phyloP scores from a whole-genome alignment of 768 basidiomycete genomes.

The Tulasnella sp. region DNA sequence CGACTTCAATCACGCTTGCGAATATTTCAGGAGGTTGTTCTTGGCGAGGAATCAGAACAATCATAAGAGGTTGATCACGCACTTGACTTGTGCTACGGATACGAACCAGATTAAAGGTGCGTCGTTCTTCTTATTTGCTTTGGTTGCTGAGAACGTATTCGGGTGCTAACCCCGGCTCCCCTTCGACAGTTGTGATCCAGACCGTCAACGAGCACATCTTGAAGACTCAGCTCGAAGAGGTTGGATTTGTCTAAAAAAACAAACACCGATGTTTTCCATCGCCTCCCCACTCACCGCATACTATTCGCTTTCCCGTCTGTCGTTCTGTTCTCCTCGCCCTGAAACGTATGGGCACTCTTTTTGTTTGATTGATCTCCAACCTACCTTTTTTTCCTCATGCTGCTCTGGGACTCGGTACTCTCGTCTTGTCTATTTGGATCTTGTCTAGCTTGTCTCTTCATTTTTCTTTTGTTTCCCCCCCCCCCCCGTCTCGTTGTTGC shows the following conservation, averaged over 20 bases:
- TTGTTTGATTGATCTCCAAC: no score
- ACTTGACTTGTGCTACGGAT: constrained; percentile 20
- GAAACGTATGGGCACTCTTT: background rate
- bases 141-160: background rate
- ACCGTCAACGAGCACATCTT: constrained; percentile 11
- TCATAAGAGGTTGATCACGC: constrained; percentile 15
- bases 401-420: background rate
- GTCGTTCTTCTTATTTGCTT: background rate
- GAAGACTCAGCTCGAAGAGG: constrained; percentile 9
- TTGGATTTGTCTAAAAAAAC: constrained; percentile 11
- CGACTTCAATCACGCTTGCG: constrained; percentile 19
- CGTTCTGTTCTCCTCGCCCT: background rate
- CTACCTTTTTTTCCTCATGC: no score
- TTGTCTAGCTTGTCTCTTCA: no score
- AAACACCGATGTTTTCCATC: no score
- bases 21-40: constrained; percentile 22
- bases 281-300: no score
- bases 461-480: no score
- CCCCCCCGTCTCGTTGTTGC: no score
- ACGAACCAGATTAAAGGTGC: constrained; percentile 23
- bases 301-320: background rate
- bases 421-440: no score
- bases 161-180: background rate
- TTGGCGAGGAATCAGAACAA: constrained; percentile 15
- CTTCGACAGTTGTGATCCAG: constrained; percentile 8